Evolutionary conservation across 2,329 filamentous ascomycete genomes (phyloP), one percentile per base, ranked within the genome.

Genomic region (Colletotrichum shisoi): DNA sequence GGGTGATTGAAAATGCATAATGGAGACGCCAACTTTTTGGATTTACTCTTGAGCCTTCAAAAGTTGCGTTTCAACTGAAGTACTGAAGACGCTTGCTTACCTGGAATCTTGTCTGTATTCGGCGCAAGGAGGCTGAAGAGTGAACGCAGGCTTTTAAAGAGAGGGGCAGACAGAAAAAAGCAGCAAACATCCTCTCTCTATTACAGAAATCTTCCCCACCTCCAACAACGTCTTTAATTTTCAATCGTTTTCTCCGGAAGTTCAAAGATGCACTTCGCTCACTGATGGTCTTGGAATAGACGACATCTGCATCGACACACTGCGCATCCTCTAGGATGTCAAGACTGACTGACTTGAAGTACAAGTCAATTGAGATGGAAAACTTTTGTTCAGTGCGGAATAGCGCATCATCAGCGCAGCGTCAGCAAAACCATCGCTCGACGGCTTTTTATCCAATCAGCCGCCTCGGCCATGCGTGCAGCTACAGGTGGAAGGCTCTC

Each of bases 261-360:
- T 72, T 67, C 57, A 19, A 31, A 7, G 69, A 72, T n/a, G 65
- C 68, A 4, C 53, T 72, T 24, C 3, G 1, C 46, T 71, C 6
- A 69, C 71, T 12, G 63, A 61, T 2, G 57, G 51, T 4, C 65
- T 72, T 24, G 68, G 68, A 1, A 59, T 71, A 21, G 60, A 57
- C 6, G 72, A 72, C 24, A 37, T 72, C 4, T 72, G 71, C 71
- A 70, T 72, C 2, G 71, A 72, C 15, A 56, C 65, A 1, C 19
- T 72, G 2, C 72, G 71, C 19, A 72, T 72, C 17, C 63, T 72
- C 27, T 71, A 73, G 27, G 70, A 70, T 49, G 62, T 63, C 4
- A 60, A 57, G n/a, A 37, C 53, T 3, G 71, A 72, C 27, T 72
- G 69, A 24, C 21, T 24, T 24, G 70, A 61, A 63, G 4, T 24